Evolutionary conservation across 345 rosid genomes (phyloP).

Genomic region (Eutrema heterophyllum): DNA sequence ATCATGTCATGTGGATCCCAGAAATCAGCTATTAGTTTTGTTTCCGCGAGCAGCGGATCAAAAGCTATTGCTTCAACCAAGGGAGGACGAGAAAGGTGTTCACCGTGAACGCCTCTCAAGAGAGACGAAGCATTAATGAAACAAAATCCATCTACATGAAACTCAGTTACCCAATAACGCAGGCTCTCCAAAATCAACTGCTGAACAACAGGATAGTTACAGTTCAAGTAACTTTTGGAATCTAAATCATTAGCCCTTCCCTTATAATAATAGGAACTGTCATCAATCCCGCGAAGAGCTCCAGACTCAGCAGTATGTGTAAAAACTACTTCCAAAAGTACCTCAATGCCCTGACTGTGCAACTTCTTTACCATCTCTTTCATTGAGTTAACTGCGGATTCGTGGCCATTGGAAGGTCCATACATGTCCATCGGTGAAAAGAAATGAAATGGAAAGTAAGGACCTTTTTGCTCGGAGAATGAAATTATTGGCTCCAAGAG

Average conservation of each 20-base stretch:
- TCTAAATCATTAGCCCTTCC: conserved; percentile 34
- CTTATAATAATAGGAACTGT: conserved; percentile 50
- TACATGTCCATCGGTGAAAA: conserved; percentile 56
- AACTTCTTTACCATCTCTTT: conserved; percentile 87
- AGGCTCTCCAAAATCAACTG: conserved; percentile 73
- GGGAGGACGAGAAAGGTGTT: conserved; percentile 73
- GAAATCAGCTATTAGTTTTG: conserved; percentile 74
- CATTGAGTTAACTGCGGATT: conserved; percentile 57
- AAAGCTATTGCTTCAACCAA: conserved; percentile 84
- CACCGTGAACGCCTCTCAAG: conserved; percentile 64
- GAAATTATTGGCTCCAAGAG: conserved; percentile 79
- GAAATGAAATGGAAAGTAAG: conserved; percentile 80
- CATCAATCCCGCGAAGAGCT: conserved; percentile 72
- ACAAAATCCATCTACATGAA: conserved; percentile 84
- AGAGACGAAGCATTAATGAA: conserved; percentile 74
- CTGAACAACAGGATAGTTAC: conserved; percentile 72
- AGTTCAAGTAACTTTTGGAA: conserved; percentile 51
- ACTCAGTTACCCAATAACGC: conserved; percentile 78
- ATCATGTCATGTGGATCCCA: conserved; percentile 52
- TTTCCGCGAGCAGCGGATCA: conserved; percentile 73
- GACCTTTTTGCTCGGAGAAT: conserved; percentile 61
- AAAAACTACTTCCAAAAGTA: conserved; percentile 79
- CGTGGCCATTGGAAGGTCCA: conserved; percentile 49
- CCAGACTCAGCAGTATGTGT: conserved; percentile 65
- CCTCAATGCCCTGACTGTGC: conserved; percentile 76